A percentile compares a stretch with the other conserved stretches of the same genome.
Conservation (phyloP, 208 protist species). For the Leishmania tropica region DNA sequence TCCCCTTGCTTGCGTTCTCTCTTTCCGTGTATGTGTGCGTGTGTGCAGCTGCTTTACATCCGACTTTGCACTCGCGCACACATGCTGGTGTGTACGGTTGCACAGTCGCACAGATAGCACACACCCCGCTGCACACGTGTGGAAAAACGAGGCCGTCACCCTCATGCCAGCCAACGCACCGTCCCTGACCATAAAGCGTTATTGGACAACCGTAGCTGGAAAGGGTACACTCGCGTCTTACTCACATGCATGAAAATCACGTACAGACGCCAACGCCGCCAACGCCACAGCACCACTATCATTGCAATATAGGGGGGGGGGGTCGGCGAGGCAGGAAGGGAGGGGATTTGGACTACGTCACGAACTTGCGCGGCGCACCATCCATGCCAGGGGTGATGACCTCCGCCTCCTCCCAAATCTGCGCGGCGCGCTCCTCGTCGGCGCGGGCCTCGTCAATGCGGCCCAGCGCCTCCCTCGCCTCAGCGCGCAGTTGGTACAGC, state of each 20-base stretch:
- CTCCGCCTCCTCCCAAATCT: constrained; percentile 90
- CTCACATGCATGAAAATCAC: background rate
- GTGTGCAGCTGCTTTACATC: too few species aligned
- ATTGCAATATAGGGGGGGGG: background rate
- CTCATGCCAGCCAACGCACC: background rate
- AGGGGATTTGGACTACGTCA: constrained; percentile 41
- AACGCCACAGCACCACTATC: background rate
- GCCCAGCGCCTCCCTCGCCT: constrained; percentile 81
- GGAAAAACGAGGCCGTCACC: background rate
- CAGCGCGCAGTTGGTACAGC: constrained; percentile 85
- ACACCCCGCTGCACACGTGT: background rate
- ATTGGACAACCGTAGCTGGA: background rate
- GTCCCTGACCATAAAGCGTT: background rate
- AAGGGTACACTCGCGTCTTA: background rate
- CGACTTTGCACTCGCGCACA: too few species aligned
- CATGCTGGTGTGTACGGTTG: too few species aligned
- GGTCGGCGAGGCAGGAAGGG: background rate
- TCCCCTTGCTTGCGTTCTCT: too few species aligned
- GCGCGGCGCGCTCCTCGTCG: constrained; percentile 81
- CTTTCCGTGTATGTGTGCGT: too few species aligned
- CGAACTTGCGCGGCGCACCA: constrained; percentile 82
- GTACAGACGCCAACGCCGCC: background rate
- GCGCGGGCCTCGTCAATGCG: constrained; percentile 82
- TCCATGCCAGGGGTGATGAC: constrained; percentile 78
- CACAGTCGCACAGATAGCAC: background rate